Base-by-base conservation (phyloP, 2,329 filamentous ascomycete species). In the Monosporascus sp. region DNA sequence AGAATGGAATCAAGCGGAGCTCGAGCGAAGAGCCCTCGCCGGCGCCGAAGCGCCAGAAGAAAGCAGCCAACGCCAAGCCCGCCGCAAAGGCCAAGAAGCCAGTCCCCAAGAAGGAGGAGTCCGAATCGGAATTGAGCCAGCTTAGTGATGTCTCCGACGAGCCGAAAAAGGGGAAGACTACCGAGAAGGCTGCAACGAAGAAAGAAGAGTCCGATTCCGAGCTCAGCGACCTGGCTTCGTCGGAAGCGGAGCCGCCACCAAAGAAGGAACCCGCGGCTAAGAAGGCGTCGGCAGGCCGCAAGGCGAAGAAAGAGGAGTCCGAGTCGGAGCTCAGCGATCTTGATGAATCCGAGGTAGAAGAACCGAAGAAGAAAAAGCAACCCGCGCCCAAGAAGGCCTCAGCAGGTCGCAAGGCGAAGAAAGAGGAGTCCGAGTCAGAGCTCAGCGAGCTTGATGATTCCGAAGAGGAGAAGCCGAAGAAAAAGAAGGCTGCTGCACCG, bases 21-120 rank as follows among this genome's bases (percentile, higher is more conserved):
- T 70, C 69, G 20, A 46, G 48, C 34, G 37, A 20, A 17, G 72
- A 73, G 34, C 53, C 61, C 27, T 68, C 72, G 14, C 72, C 72
- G 27, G 60, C 66, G 36, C 62, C 72, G 7, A 73, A 74, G 55
- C 72, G 73, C 24, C 69, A 68, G 46, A 77, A 74, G 61, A 66
- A 62, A 51, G 55, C 49, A 9, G 20, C 59, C 41, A 52, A 54
- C 27, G 48, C 55, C 43, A 50, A 58, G n/a, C 64, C 67, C 3
- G 59, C 64, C 3, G 59, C 66, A 6, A 69, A 66, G 34, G 50
- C 58, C 17, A 65, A 64, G 34, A 46, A 46, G 38, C 64, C 66
- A 7, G 61, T 59, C 7, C 47, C 66, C 1, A 71, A 70, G 55
- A 66, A 64, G 44, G 62, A 62, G 44, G 59, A 60, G 40, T 62